These are phyloP conservation scores for Ophiostoma ips DNA, from an alignment of 2,329 filamentous ascomycete genomes.

Conservation along the genomic window DNA sequence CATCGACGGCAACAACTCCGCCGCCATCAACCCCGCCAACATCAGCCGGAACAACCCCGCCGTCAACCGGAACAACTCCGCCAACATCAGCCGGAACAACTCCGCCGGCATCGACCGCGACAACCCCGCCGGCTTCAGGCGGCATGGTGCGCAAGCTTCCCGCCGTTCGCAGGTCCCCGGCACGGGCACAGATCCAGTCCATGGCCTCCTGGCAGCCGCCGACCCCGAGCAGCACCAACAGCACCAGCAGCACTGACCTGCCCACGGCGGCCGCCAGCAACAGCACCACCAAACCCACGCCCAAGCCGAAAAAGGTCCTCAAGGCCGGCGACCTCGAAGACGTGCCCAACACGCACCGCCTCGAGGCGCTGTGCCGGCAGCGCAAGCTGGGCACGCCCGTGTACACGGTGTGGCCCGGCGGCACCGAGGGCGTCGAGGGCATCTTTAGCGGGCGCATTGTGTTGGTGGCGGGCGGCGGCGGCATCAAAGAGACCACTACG, in stretches of 20 bases:
- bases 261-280: background rate
- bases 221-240: background rate
- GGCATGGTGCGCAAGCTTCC: no score
- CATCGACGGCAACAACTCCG: background rate
- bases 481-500: constrained; percentile 10
- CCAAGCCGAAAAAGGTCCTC: constrained; percentile 2
- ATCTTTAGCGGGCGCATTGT: constrained; percentile 23
- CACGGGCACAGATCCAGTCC: background rate
- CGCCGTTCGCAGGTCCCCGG: background rate
- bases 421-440: background rate
- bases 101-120: background rate
- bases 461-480: constrained; percentile 20
- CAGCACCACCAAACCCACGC: background rate
- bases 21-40: background rate
- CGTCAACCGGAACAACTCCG: background rate
- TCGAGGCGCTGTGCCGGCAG: constrained; percentile 13
- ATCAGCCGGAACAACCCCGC: background rate
- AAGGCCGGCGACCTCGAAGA: background rate
- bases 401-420: constrained; percentile 2
- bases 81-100: background rate
- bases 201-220: constrained; percentile 6
- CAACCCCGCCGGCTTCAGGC: no score
- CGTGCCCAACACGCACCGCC: constrained; percentile 14
- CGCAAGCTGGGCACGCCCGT: constrained; percentile 5
- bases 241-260: background rate